Base-by-base conservation (phyloP, 768 basidiomycete species). In the Hemileccinum impolitum region DNA sequence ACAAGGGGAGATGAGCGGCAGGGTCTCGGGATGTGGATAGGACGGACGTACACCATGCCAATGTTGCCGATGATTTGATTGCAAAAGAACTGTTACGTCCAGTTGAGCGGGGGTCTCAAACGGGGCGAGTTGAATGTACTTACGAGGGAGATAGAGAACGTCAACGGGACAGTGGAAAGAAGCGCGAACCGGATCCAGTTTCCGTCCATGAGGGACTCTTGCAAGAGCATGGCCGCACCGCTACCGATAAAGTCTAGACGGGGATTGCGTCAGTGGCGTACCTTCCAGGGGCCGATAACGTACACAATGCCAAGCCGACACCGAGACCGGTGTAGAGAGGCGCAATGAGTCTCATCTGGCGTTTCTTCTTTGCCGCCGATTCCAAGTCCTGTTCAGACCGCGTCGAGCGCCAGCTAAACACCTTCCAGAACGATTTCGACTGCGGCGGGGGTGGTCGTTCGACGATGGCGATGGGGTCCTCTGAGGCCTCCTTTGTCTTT, bases 101-200 rank as follows among this genome's bases (percentile, higher is more conserved):
- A 45, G 18, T 45, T 55, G 28, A 50, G 48, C 30, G 35, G 23
- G 25, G 31, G 39, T 30, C 28, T 39, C 32, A 21, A 10, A 23
- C 15, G 2, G 11, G 13, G 15, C 18, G 45, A 50, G 2, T 6
- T 9, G 32, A 23, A 39, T 40, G 43, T 2, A 72, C 82, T 65
- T 60, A 88, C 87, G 58, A 91, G 63, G 3, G 85, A 81, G 7
- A 94, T 76, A 51, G 88, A 91, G 55, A 88, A 78, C 6, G 90
- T 72, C 62, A 90, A 80, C 0, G 91, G 91, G 0, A 75, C 66
- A 1, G 87, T 81, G 13, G 65, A 74, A 10, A 90, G 53, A 2
- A 94, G 76, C 3, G 74, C 78, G 48, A 94, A 90, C 10, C 91
- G 77, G 1, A 52, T 66, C 61, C 75, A 83, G 17, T 75, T 61